phyloP scores from a whole-genome alignment of 768 basidiomycete genomes.

The Kwoniella sp. region DNA sequence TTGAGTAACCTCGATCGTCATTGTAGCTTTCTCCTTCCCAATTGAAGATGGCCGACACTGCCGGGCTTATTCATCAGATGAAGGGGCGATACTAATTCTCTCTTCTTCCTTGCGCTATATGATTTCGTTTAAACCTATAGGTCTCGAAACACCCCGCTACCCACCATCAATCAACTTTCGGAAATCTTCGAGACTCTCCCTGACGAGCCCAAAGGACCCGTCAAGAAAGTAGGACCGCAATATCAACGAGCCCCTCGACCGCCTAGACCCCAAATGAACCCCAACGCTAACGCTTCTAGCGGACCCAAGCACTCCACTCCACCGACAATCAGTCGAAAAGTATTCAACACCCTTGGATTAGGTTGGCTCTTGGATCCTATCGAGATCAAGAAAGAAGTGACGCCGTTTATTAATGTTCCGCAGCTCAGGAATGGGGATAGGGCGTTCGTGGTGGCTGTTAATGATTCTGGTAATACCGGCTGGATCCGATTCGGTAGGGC shows the following conservation, averaged over 20 bases:
- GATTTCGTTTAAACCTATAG: conserved; percentile 57
- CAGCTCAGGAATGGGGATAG: conserved; percentile 82
- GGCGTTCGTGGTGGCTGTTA: conserved; percentile 78
- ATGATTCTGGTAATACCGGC: conserved; percentile 81
- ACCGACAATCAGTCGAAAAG: not conserved
- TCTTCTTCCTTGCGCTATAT: no score
- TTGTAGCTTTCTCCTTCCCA: not conserved
- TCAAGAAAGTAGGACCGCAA: conserved; percentile 36
- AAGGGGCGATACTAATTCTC: no score
- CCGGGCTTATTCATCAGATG: no score
- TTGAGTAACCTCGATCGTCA: not conserved
- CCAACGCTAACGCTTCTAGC: not conserved
- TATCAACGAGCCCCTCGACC: conserved; percentile 20
- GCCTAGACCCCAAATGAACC: not conserved
- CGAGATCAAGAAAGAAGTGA: not conserved
- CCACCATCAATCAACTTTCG: conserved; percentile 74
- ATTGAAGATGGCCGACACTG: no score
- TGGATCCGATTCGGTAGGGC: conserved; percentile 81
- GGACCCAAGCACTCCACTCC: not conserved
- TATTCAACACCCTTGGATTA: not conserved
- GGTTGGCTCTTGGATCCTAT: not conserved
- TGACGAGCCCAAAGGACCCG: conserved; percentile 59
- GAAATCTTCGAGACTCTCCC: conserved; percentile 72
- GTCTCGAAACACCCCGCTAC: conserved; percentile 78
- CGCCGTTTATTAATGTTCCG: conserved; percentile 64